Conservation (phyloP, 1,284 basidiomycete species). For the Malassezia sympodialis region DNA sequence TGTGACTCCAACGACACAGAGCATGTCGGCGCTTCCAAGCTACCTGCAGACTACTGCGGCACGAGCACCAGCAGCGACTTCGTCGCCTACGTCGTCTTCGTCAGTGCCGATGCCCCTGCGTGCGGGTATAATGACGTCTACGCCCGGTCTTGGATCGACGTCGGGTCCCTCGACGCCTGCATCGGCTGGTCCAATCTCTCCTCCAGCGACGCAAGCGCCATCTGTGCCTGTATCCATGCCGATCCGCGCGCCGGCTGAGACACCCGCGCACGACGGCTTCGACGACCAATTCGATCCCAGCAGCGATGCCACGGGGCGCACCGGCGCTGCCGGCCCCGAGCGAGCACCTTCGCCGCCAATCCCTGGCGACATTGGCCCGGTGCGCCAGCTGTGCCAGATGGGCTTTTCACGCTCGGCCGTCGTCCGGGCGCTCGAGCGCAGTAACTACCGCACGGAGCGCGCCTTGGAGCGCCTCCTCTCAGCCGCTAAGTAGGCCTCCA, state of each 20-base stretch:
- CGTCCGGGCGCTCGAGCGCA: constrained; percentile 40
- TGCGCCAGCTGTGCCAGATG: constrained; percentile 45
- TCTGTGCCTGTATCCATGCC: background rate
- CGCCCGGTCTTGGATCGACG: background rate
- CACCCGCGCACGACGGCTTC: background rate
- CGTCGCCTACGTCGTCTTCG: background rate
- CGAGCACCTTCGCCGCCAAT: constrained; percentile 26
- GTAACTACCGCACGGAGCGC: constrained; percentile 42
- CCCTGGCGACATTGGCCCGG: constrained; percentile 38
- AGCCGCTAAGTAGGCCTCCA: constrained; percentile 4
- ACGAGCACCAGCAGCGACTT: background rate
- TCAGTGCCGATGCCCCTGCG: background rate
- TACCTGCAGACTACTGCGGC: background rate
- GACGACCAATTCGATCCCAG: background rate
- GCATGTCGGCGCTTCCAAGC: background rate
- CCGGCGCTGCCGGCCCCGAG: background rate
- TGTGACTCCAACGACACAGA: background rate
- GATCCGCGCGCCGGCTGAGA: background rate
- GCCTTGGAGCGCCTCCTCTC: constrained; percentile 38
- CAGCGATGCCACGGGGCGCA: background rate
- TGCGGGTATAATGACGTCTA: background rate
- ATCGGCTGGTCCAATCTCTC: background rate
- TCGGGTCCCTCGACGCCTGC: background rate
- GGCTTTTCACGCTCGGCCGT: constrained; percentile 41
- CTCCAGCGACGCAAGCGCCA: background rate